Percentiles rank a stretch among this genome's conserved stretches.
Evolutionary conservation across 305 asterid species (phyloP).

Genomic region (Fraxinus nigra): DNA sequence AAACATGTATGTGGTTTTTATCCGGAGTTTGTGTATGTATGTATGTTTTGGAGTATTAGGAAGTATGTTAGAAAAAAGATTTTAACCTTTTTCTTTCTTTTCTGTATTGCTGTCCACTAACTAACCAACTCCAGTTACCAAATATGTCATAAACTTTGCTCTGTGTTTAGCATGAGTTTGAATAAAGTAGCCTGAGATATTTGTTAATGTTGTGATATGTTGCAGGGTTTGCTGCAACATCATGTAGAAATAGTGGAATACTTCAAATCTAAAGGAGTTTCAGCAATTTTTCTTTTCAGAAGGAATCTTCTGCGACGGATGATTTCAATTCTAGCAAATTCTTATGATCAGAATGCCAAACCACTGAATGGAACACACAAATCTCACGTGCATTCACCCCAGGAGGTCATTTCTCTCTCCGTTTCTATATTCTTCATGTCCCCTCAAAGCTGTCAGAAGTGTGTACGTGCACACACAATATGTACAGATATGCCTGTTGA

Average conservation of each 20-base stretch:
- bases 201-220: slow-evolving; percentile 3
- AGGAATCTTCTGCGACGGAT: slow-evolving; percentile 80
- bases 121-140: background rate
- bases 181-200: background rate
- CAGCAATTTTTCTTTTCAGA: slow-evolving; percentile 76
- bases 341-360: slow-evolving; percentile 81
- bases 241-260: slow-evolving; percentile 73
- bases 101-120: background rate
- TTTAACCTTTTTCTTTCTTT: background rate
- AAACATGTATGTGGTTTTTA: background rate
- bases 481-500: background rate
- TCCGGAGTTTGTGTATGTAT: background rate
- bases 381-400: slow-evolving; percentile 79
- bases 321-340: slow-evolving; percentile 80
- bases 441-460: background rate
- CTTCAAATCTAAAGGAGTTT: slow-evolving; percentile 78
- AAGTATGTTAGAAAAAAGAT: background rate
- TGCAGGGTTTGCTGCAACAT: slow-evolving; percentile 76
- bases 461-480: background rate
- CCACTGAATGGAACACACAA: slow-evolving; percentile 83
- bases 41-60: background rate
- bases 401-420: slow-evolving; percentile 47
- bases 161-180: background rate
- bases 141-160: background rate
- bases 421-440: background rate